Base-by-base conservation (phyloP, 2,329 filamentous ascomycete species). In the Drechmeria coniospora region DNA sequence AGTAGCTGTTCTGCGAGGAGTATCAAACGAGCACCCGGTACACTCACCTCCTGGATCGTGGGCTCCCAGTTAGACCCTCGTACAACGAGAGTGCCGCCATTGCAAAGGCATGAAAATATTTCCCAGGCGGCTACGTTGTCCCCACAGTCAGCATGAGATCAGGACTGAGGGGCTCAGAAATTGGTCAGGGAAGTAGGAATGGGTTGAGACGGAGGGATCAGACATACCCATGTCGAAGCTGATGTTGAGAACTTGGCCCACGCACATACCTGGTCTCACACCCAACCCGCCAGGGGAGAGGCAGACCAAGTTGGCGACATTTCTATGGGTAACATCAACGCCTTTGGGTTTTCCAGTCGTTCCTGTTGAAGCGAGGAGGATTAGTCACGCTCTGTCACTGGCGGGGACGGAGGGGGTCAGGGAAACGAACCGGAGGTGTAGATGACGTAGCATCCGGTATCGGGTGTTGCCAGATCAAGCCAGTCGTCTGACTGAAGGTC, bases 181-280 rank as follows among this genome's bases (percentile, higher is more conserved):
- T n/a, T n/a, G n/a, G n/a, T n/a, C n/a, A n/a, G n/a, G n/a, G n/a
- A n/a, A n/a, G n/a, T n/a, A n/a, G n/a, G 11, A 23, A 26, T 8
- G 15, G 13, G 28, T 17, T 15, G 23, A 25, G 23, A 15, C 28
- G 19, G 29, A 29, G 20, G 20, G 9, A 25, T 16, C 30, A 10
- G 21, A 49, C 62, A 40, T 52, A 69, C 67, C 64, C 66, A 73
- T 72, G 36, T 73, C 68, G 35, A 73, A 74, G 23, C 63, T 64
- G 24, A 74, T 60, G 34, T 65, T 71, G 22, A 73, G 50, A 6
- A 71, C 51, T 30, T 68, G 65, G 3, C 61, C 65, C 6, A 73
- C 67, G 9, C 57, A 57, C 8, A 54, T 61, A 9, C 67, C 67
- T 2, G 53, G 44, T 8, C 38, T 46, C 27, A 73, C 63, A 3